phyloP scores from a whole-genome alignment of 2,329 filamentous ascomycete genomes.

The Tricladium varicosporioides region DNA sequence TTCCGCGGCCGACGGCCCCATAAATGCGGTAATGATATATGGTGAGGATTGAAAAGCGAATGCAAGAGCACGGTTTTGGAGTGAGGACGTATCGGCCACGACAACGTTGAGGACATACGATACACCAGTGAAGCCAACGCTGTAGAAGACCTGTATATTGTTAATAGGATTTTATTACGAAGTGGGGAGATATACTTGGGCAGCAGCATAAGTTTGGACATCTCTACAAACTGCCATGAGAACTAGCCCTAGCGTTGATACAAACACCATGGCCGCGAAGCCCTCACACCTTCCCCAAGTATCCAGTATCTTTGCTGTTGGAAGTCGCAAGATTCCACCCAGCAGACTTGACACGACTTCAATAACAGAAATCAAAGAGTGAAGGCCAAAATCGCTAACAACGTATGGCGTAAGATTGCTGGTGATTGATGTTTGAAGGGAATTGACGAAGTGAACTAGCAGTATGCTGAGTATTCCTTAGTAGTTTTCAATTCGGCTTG shows the following conservation, averaged over 20 bases:
- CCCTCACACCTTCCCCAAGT: conserved; percentile 68
- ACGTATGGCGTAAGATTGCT: conserved; percentile 14
- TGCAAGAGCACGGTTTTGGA: conserved; percentile 55
- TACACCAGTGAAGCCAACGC: conserved; percentile 38
- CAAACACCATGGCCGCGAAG: conserved; percentile 52
- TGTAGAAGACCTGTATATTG: conserved; percentile 26
- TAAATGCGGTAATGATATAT: conserved; percentile 64
- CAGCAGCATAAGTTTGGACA: conserved; percentile 57
- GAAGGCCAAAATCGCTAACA: conserved; percentile 23
- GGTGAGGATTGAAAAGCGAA: conserved; percentile 22
- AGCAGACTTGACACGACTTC: conserved; percentile 54
- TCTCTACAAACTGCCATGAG: conserved; percentile 64
- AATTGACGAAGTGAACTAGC: too few relatives aligned
- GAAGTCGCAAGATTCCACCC: conserved; percentile 59
- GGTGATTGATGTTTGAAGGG: not conserved
- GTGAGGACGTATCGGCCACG: conserved; percentile 63
- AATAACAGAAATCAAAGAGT: conserved; percentile 41
- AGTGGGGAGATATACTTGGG: conserved; percentile 41
- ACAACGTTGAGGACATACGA: conserved; percentile 45
- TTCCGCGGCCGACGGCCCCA: conserved; percentile 56
- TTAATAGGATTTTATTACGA: too few relatives aligned
- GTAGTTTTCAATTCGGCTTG: too few relatives aligned
- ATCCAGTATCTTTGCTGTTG: conserved; percentile 66
- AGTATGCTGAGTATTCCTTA: too few relatives aligned
- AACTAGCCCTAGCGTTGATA: conserved; percentile 54